Evolutionary conservation across 495 filamentous ascomycete genomes (phyloP), one percentile per base, ranked within the genome.

Genomic region (Polyplosphaeria fusca): DNA sequence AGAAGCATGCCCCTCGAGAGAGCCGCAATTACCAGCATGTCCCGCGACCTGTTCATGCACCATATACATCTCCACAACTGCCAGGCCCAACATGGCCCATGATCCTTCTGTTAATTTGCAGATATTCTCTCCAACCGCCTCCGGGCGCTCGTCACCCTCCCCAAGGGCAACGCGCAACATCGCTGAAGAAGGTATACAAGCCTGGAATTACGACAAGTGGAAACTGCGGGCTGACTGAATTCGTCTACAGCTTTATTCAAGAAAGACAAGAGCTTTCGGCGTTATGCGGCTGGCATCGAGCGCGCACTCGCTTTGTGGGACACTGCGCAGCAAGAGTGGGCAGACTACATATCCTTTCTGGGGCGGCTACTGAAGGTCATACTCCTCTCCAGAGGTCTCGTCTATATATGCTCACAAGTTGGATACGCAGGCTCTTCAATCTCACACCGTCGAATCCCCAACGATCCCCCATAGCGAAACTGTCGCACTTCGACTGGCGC

Each of bases 301-400:
- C 79, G 91, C 69, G 88, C 91, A 35, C 77, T 99, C 60, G 84
- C 88, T 24, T 74, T 95, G 24, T 99, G 96, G 73, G 93, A 99
- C 72, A 91, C 86, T 19, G 83, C 89, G 44, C 76, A 96, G 60
- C 89, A 96, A 71, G 93, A 97, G 82, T 99, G 93, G 93, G 92
- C 94, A 28, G 93, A 99, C 70, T 99, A 99, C 67, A 97, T 99
- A 67, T 95, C 92, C 9, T 97, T 97, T 69, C 77, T 99, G 27
- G 90, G 86, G 65, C 85, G 93, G 28, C 76, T 98, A 22, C 74
- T 96, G 48, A 98, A 96, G 83, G 91, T 92, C 64, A 58, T 59
- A 47, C 16, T 24, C n/a, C n/a, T n/a, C n/a, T n/a, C n/a, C n/a
- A n/a, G n/a, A n/a, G n/a, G n/a, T n/a, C n/a, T n/a, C n/a, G n/a